Evolutionary conservation across 768 basidiomycete species (phyloP), one percentile per base, ranked within the genome.

Genomic region (Boletus huronensis): DNA sequence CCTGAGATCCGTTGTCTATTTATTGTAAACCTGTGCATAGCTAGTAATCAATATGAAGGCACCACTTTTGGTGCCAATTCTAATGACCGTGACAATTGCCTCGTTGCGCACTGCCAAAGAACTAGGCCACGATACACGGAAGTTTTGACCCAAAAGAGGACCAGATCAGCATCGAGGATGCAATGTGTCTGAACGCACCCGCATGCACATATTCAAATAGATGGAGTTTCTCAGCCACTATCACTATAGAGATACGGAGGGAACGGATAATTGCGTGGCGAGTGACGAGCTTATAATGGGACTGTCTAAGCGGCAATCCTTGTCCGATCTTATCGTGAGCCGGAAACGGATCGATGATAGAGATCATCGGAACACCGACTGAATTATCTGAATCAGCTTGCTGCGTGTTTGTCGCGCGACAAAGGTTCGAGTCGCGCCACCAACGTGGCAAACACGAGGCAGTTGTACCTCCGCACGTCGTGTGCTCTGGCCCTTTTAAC

Each of bases 371-470:
- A 57, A 13, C 23, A 19, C 36, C 28, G 19, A 39, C 34, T 21
- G 23, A 28, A 50, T 39, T 57, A 58, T 47, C 9, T 36, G 7
- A n/a, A 36, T 38, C 26, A 48, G 32, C 35, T 46, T 26, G 26
- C 36, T 36, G 55, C 50, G 40, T 55, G 54, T 26, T 47, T 53
- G 34, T 39, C 35, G 42, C 36, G 44, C 48, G 32, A 31, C 26
- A 42, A 48, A 38, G 43, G 38, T 56, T 55, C 48, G 48, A 51
- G 51, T 52, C 26, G 39, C 43, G 56, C 50, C 43, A 46, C 48
- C 46, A 68, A 49, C 62, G 62, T 69, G 68, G 58, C 35, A 6
- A 48, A 58, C 64, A 68, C 67, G 64, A 64, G 68, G 68, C 52
- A 32, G 49, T 4, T 46, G 56, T 9, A 17, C 41, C 11, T 52